Evolutionary conservation across 306 rosid genomes (phyloP).

Genomic region (Cajanus cajan): DNA sequence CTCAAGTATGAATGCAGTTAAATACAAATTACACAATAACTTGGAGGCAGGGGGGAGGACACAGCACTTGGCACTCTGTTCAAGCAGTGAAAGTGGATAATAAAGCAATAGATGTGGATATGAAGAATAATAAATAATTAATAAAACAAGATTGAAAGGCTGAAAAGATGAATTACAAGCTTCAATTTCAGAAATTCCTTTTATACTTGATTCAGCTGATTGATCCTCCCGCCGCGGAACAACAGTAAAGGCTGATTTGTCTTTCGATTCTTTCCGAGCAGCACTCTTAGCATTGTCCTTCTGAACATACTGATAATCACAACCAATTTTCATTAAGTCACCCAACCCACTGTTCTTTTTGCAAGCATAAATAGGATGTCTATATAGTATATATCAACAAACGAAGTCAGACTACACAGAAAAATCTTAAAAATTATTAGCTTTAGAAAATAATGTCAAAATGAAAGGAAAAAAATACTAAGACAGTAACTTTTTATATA

Average conservation of each 20-base stretch:
- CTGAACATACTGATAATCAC: conserved; percentile 73
- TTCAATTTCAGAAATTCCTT: conserved; percentile 54
- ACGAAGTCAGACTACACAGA: conserved; percentile 3
- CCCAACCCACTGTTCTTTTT: not conserved
- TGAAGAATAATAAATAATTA: not conserved
- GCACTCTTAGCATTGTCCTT: conserved; percentile 62
- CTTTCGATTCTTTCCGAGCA: conserved; percentile 50
- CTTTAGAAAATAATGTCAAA: not conserved
- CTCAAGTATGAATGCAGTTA: not conserved
- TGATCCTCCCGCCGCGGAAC: conserved; percentile 68
- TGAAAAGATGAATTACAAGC: conserved; percentile 45
- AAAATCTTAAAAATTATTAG: conserved; percentile 13
- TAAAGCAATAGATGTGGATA: not conserved
- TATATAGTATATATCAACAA: conserved; percentile 30
- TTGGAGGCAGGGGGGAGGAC: not conserved
- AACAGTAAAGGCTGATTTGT: conserved; percentile 58
- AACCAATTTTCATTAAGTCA: conserved; percentile 25
- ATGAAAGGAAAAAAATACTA: not conserved
- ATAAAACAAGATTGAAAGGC: not conserved
- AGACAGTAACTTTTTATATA: not conserved
- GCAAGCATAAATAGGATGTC: conserved; percentile 17
- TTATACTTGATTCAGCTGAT: conserved; percentile 49
- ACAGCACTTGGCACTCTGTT: not conserved
- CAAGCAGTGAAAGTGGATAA: not conserved
- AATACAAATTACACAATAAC: not conserved